phyloP scores from a whole-genome alignment of 2,329 filamentous ascomycete species.

The Zymoseptoria crescenta region DNA sequence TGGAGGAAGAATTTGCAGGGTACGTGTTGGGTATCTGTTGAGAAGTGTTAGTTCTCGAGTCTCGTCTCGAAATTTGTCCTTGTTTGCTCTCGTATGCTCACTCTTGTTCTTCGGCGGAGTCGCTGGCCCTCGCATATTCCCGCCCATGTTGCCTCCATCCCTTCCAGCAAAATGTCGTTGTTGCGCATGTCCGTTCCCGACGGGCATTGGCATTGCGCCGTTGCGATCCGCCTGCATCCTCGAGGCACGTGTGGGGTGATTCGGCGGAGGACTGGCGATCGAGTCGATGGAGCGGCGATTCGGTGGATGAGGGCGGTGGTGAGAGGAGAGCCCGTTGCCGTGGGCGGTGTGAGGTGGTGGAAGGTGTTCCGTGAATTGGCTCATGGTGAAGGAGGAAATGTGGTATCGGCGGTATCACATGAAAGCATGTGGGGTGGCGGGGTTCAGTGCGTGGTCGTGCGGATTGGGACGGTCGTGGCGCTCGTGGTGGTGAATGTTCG shows the following conservation, averaged over 20 bases:
- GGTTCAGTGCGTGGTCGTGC: not conserved
- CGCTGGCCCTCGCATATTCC: conserved; percentile 20
- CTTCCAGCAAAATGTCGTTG: conserved; percentile 12
- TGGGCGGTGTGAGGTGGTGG: not conserved
- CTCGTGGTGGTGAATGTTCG: not conserved
- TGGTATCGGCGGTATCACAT: not conserved
- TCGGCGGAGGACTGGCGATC: conserved; percentile 5
- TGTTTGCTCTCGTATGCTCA: conserved; percentile 16
- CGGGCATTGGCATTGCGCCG: conserved; percentile 25
- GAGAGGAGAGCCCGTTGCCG: not conserved
- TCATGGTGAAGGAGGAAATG: not conserved
- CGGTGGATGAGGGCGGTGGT: conserved; percentile 1
- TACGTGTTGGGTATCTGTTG: conserved; percentile 83
- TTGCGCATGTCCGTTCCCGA: conserved; percentile 13
- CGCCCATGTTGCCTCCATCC: conserved; percentile 19
- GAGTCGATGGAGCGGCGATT: conserved; percentile 15
- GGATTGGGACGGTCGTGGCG: not conserved
- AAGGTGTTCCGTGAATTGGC: not conserved
- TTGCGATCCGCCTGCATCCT: conserved; percentile 21
- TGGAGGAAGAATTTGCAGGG: conserved; percentile 99
- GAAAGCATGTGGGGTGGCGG: not conserved
- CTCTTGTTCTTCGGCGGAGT: conserved; percentile 46
- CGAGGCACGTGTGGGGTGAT: conserved; percentile 4
- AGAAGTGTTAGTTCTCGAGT: conserved; percentile 14
- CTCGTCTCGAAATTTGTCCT: not conserved